phyloP scores from a whole-genome alignment of 345 rosid genomes.

The Salix dunnii region DNA sequence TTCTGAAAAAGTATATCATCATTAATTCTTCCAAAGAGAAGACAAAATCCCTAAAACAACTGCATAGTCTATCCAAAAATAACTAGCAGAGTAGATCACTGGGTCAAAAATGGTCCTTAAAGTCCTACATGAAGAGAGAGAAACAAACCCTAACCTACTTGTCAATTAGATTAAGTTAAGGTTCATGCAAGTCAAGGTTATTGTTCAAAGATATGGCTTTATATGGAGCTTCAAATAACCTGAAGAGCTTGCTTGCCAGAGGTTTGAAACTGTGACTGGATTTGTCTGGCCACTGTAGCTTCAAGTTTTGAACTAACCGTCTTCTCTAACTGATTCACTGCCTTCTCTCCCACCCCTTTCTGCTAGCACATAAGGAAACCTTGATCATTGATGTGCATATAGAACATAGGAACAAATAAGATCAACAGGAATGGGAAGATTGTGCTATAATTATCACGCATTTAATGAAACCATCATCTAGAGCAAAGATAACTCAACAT shows the following conservation, averaged over 20 bases:
- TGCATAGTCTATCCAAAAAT: not conserved
- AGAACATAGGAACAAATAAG: not conserved
- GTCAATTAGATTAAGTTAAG: not conserved
- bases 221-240: slow-evolving; percentile 34
- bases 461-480: not conserved
- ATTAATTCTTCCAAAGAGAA: not conserved
- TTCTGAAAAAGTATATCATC: not conserved
- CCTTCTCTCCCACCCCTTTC: slow-evolving; percentile 88
- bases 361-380: slow-evolving; percentile 18
- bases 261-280: slow-evolving; percentile 84
- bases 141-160: not conserved
- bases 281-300: slow-evolving; percentile 76
- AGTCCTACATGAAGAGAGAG: not conserved
- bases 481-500: not conserved
- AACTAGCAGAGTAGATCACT: not conserved
- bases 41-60: not conserved
- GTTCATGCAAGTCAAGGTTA: not conserved
- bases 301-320: slow-evolving; percentile 77
- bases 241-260: slow-evolving; percentile 91
- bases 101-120: not conserved
- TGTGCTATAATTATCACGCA: not conserved
- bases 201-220: not conserved
- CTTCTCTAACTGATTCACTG: slow-evolving; percentile 77
- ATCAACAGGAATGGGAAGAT: not conserved
- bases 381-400: not conserved